Evolutionary conservation across 306 rosid genomes (phyloP), one percentile per base, ranked within the genome.

Genomic region (Vigna radiata): DNA sequence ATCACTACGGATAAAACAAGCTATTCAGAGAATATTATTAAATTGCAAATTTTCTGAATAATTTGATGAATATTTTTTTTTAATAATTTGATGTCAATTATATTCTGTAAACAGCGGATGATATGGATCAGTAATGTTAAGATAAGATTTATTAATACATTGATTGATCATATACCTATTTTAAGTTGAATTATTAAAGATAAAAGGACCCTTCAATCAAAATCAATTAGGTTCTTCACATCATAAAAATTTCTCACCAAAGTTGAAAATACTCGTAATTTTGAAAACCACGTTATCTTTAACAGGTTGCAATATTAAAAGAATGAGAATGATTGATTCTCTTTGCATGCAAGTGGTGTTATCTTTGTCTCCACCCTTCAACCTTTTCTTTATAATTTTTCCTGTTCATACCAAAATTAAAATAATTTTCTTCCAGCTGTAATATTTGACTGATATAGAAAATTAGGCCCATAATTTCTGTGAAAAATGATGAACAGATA

Each of bases 391-490:
- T 12, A 31, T 16, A 62, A 60, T 8, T 1, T 1, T 41, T 43
- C 5, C 15, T 5, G 29, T 43, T 39, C 58, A 23, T 73, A 1
- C 41, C 41, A 5, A 27, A 7, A 39, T 39, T 36, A 55, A 72
- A 21, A 17, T 18, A 55, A 39, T n/a, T 21, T 23, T 60, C 33
- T 48, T 3, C 46, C 29, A 47, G 71, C 70, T 47, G 71, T 15
- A 47, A 61, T 61, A 8, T 61, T 58, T 46, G 79, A 75, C 79
- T 29, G 18, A 61, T 61, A 16, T n/a, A 2, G 36, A 47, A 75
- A 48, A 48, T 47, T 33, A 13, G 25, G 39, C 48, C 1, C 17
- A 75, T 15, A 61, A 8, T 6, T 75, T 73, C 15, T 59, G 18
- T 73, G 55, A 47, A 47, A 31, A 62, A 29, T 61, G 53, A 61